Conservation (phyloP, 345 rosid genomes). For the Populus alba region DNA sequence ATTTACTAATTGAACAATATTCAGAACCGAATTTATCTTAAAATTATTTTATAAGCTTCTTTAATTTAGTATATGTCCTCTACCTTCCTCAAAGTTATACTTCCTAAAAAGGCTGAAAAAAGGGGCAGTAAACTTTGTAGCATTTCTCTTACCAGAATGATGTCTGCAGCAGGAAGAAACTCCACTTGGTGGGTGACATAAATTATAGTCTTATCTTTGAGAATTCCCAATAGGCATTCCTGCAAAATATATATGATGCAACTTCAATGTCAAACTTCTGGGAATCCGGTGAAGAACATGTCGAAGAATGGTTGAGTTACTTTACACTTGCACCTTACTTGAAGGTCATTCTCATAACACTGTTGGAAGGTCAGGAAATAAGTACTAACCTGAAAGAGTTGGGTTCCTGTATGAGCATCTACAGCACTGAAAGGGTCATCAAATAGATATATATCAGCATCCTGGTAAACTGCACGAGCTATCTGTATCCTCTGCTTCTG, state of each 20-base stretch:
- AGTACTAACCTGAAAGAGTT: constrained; percentile 62
- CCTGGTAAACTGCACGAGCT: constrained; percentile 88
- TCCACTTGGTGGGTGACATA: constrained; percentile 97
- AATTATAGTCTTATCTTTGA: constrained; percentile 68
- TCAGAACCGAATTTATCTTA: background rate
- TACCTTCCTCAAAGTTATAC: background rate
- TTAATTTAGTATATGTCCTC: background rate
- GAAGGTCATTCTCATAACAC: too few species aligned
- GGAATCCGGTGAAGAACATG: background rate
- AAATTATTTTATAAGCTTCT: background rate
- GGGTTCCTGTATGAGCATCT: constrained; percentile 92
- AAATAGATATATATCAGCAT: constrained; percentile 82
- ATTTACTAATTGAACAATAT: background rate
- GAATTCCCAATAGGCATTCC: constrained; percentile 89
- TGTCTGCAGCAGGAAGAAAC: constrained; percentile 92
- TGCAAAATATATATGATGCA: constrained; percentile 21
- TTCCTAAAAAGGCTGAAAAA: background rate
- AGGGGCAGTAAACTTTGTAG: background rate
- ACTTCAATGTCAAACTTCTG: background rate
- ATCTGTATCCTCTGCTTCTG: constrained; percentile 94
- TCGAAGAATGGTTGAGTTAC: background rate
- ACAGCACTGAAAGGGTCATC: constrained; percentile 98
- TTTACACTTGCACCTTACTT: background rate
- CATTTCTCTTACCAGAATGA: constrained; percentile 64
- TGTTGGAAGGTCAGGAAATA: background rate